Evolutionary conservation across 202 grass and related monocot species (phyloP).

Genomic region (Schoenoplectus triqueter): DNA sequence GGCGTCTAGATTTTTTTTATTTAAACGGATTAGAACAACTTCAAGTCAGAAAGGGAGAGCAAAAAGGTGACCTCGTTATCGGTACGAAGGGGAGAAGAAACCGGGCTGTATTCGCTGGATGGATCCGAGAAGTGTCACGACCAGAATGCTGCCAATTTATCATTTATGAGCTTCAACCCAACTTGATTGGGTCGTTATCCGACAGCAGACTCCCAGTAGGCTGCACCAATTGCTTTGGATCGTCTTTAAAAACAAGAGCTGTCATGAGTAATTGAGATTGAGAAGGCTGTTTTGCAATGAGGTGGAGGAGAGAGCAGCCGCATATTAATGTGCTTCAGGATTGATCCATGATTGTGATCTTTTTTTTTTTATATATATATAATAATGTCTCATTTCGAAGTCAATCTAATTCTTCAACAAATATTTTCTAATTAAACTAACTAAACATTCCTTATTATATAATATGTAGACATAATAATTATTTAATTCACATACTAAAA

Average conservation of each 20-base stretch:
- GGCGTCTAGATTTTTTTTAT: neutral
- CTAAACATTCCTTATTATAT: too few species aligned
- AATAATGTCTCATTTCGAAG: too few species aligned
- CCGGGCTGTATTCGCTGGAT: conserved; percentile 9
- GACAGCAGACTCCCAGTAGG: conserved; percentile 23
- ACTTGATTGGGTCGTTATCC: conserved; percentile 23
- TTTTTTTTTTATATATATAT: neutral
- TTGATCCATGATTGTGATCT: neutral
- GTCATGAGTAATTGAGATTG: neutral
- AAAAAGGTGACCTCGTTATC: conserved; percentile 7
- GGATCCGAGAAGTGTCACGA: conserved; percentile 23
- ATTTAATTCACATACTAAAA: too few species aligned
- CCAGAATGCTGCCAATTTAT: neutral
- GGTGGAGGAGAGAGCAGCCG: neutral
- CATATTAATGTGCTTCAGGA: neutral
- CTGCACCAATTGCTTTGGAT: conserved; percentile 19
- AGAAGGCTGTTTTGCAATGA: neutral
- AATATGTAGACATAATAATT: too few species aligned
- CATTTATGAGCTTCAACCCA: conserved; percentile 14
- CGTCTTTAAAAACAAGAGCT: conserved; percentile 10
- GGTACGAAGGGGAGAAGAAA: conserved; percentile 7
- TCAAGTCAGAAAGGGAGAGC: neutral
- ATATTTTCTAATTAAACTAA: too few species aligned
- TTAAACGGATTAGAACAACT: neutral
- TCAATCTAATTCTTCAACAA: too few species aligned